Conservation (phyloP, 2,329 filamentous ascomycete genomes). For the Boeremia lycopersici region DNA sequence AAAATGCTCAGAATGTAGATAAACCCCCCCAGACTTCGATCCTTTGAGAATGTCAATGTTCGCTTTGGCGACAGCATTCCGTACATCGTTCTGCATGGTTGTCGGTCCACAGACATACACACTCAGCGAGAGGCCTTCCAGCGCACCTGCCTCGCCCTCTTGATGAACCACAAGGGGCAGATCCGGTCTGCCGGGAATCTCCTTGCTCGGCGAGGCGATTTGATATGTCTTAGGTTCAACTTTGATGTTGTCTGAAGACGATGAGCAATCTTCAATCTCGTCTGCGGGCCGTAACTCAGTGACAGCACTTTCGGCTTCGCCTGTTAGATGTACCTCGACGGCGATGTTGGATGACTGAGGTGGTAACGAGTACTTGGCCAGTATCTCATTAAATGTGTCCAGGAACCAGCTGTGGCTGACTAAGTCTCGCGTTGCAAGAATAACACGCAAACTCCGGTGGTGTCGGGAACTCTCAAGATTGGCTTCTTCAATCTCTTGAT, state of each 20-base stretch:
- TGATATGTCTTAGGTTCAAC: neutral
- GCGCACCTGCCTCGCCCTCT: neutral
- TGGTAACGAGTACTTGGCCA: neutral
- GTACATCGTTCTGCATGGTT: conserved; percentile 56
- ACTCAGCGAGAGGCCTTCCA: conserved; percentile 21
- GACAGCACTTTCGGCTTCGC: neutral
- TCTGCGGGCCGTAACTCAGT: neutral
- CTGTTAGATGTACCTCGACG: conserved; percentile 4
- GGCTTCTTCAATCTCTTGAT: neutral
- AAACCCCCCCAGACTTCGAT: conserved; percentile 45
- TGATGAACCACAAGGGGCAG: neutral
- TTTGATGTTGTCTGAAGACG: neutral
- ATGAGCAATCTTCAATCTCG: neutral
- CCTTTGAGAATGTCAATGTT: conserved; percentile 48
- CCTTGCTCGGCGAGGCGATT: neutral
- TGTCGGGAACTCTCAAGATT: neutral
- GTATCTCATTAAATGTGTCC: neutral
- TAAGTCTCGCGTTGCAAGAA: neutral
- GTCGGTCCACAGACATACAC: conserved; percentile 54
- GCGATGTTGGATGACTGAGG: neutral
- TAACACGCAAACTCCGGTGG: neutral
- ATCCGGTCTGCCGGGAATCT: neutral
- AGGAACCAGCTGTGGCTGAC: conserved; percentile 2
- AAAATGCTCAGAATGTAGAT: conserved; percentile 57
- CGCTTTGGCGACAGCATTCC: conserved; percentile 54